Evolutionary conservation across 805 yeast species (phyloP), one percentile per base, ranked within the genome.

Genomic region (Barnettozyma californica): DNA sequence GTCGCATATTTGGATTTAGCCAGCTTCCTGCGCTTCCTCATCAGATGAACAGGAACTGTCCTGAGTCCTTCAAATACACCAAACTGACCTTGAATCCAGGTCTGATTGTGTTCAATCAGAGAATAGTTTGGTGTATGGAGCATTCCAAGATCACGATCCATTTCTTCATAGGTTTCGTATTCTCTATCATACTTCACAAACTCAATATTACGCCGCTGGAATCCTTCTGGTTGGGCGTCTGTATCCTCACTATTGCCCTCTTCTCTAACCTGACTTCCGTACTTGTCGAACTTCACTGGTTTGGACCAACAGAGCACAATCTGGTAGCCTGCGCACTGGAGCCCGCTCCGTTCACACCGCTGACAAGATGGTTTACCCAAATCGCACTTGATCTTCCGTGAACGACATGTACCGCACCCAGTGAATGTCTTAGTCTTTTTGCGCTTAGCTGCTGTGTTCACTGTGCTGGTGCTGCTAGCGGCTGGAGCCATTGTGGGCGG

Each of bases 321-420:
- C 51, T 80, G 87, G 60, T 89, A 90, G 0, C 96, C 97, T 26
- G 84, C 88, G 60, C 97, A 90, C 3, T 71, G 68, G 25, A 86
- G 62, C 0, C 84, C 81, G 0, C 87, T 75, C 58, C 80, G 82
- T 37, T 70, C 70, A 64, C 97, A 90, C 49, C 86, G 74, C n/a
- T 65, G 61, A 65, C 97, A 90, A 13, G 68, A 62, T 0, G 97
- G 97, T 53, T 74, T 76, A 14, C 73, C 69, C 48, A 85, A 69
- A 62, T 88, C 96, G 65, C 97, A 90, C 49, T 86, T 81, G 43
- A 89, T 83, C 64, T 88, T 86, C 41, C 96, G 66, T 14, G 83
- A 70, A 40, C 96, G 74, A 59, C 97, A 89, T 0, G 96, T 87
- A 71, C 87, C 87, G 62, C 97, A 90, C 1, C 96, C 97, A 0